phyloP scores from a whole-genome alignment of 208 protist genomes.

The Leishmania major region DNA sequence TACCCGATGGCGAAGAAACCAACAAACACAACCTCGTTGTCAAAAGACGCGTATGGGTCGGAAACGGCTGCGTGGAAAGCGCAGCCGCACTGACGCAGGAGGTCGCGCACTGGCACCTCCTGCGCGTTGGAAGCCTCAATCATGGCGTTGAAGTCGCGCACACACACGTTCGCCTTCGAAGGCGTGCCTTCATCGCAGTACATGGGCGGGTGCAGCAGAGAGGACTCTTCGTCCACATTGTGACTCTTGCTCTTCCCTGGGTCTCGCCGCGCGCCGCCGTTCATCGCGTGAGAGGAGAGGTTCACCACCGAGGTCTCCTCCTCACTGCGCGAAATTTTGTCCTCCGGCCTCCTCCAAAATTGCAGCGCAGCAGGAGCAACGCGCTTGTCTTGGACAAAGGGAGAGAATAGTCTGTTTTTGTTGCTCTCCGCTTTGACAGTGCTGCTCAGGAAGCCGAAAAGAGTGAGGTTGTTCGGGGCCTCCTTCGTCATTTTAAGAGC shows the following conservation, averaged over 20 bases:
- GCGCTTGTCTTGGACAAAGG: slow-evolving; percentile 83
- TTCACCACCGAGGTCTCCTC: slow-evolving; percentile 29
- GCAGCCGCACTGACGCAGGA: slow-evolving; percentile 49
- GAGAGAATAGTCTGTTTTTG: slow-evolving; percentile 67
- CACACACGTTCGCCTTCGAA: slow-evolving; percentile 11
- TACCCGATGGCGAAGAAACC: slow-evolving; percentile 87
- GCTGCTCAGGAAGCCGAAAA: slow-evolving; percentile 72
- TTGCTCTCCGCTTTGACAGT: slow-evolving; percentile 32
- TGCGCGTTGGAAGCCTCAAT: slow-evolving; percentile 50
- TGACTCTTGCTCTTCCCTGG: slow-evolving; percentile 11
- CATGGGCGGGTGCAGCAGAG: slow-evolving; percentile 60
- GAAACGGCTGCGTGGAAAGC: slow-evolving; percentile 46
- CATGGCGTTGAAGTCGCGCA: slow-evolving; percentile 47
- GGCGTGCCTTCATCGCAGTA: slow-evolving; percentile 14
- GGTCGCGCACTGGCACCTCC: slow-evolving; percentile 11
- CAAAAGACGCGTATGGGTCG: slow-evolving; percentile 46
- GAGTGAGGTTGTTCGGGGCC: slow-evolving; percentile 38
- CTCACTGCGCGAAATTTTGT: background rate
- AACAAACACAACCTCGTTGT: slow-evolving; percentile 72
- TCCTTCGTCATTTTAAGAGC: slow-evolving; percentile 18
- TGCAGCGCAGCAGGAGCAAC: slow-evolving; percentile 60
- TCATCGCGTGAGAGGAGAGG: slow-evolving; percentile 1
- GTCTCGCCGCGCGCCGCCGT: slow-evolving; percentile 1
- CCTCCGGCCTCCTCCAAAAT: slow-evolving; percentile 54
- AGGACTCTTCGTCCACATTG: slow-evolving; percentile 47